Base-by-base conservation (phyloP, 176 grass and related monocot genomes). In the Lolium perenne region DNA sequence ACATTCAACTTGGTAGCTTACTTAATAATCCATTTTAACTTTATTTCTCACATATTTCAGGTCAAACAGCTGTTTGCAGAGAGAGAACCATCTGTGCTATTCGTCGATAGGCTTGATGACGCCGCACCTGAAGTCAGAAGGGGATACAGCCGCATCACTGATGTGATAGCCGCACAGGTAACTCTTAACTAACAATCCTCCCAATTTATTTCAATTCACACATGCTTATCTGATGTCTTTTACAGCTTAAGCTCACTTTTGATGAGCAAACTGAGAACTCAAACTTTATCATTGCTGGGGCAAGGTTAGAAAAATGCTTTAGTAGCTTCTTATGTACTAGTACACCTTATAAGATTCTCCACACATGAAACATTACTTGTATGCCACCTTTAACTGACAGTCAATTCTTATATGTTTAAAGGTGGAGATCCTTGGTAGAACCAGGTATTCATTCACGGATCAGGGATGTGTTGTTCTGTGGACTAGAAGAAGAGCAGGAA, bases 161-260 rank as follows among this genome's bases (percentile, higher is more conserved):
- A 65, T 15, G 62, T 65, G 62, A 65, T 65, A 65, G 62, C 62
- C 29, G 12, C 62, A 6, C 26, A 65, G 62, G 62, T 65, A 65
- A 29, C 12, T 25, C 6, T 65, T 32, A 26, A 26, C 61, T 29
- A 64, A 32, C 26, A 17, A 35, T 32, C 29, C 23, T 65, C 11
- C 4, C 13, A 65, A 32, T 35, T 32, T 13, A 35, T 29, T 15
- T 0, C 4, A 29, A 32, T 65, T 21, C 7, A 32, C 62, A 15
- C 25, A 65, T 13, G 32, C 12, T 65, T 15, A 64, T 65, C 25
- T 16, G 12, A 65, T 32, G 25, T 65, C 25, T 65, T 12, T 32
- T 65, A 65, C 62, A 65, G 62, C 62, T 65, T 65, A 65, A 65
- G 62, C 25, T 65, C 25, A 35, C 25, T 32, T 65, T 65, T 13